A percentile compares a stretch with the other conserved stretches of the same genome.
These are phyloP conservation scores for Paramecium caudatum DNA, from an alignment of 73 alveolate species.

Conservation along the genomic window DNA sequence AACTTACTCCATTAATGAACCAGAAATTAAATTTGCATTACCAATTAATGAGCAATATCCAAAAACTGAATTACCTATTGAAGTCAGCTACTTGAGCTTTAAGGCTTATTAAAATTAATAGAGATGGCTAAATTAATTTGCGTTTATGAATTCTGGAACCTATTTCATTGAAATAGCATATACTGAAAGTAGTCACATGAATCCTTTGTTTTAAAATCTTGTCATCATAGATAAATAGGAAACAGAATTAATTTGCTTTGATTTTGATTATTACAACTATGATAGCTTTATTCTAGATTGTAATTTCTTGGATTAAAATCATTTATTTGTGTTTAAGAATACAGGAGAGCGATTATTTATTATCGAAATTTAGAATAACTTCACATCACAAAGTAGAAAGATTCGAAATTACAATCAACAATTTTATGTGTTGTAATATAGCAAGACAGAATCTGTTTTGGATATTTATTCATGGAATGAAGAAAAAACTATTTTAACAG, in stretches of 20 bases:
- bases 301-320: not conserved
- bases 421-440: not conserved
- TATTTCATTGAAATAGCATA: not conserved
- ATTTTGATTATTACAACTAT: not conserved
- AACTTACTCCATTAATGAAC: not conserved
- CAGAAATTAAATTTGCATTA: not conserved
- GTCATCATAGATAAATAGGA: not conserved
- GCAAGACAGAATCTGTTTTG: not conserved
- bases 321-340: not conserved
- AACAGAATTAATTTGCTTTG: not conserved
- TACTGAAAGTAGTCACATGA: not conserved
- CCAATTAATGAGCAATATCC: slow-evolving; percentile 1
- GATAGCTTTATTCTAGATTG: slow-evolving; percentile 10
- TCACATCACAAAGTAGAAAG: not conserved
- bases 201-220: not conserved
- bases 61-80: not conserved
- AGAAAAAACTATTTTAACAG: not conserved
- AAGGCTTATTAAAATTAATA: not conserved
- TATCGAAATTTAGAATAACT: not conserved
- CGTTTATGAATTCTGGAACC: not conserved
- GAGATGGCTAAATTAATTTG: not conserved
- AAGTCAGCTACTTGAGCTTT: not conserved
- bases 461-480: not conserved
- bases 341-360: not conserved
- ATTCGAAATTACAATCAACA: not conserved